These are phyloP conservation scores for Scenedesmus sp. DNA, from an alignment of 163 green algal genomes.

Conservation along the genomic window DNA sequence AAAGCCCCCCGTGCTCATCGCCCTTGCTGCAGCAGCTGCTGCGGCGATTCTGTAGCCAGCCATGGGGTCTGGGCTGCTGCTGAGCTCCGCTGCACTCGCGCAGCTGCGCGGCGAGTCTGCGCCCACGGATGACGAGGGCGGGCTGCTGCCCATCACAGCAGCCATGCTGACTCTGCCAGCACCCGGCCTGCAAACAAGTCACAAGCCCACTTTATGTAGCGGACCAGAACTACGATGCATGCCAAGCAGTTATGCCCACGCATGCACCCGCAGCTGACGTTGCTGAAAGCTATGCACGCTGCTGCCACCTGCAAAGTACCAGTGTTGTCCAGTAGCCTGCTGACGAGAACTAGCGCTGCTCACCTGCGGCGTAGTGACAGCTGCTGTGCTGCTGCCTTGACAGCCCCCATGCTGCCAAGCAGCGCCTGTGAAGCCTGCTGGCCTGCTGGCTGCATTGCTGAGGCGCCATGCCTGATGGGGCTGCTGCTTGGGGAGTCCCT, in stretches of 20 bases:
- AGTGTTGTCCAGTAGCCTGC: background rate
- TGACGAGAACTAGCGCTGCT: background rate
- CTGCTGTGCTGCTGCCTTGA: conserved; percentile 28
- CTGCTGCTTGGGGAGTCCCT: conserved; percentile 2
- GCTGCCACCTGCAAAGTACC: background rate
- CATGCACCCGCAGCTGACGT: background rate
- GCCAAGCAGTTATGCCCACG: background rate
- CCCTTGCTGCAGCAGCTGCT: background rate
- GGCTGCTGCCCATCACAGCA: background rate
- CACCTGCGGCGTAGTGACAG: background rate
- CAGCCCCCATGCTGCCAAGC: conserved; percentile 10
- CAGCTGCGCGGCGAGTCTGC: conserved; percentile 2
- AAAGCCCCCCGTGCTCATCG: conserved; percentile 4
- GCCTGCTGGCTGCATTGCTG: background rate
- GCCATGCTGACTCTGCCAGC: background rate
- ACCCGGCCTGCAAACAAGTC: background rate
- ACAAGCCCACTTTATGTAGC: background rate
- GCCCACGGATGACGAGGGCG: background rate
- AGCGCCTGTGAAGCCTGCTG: background rate
- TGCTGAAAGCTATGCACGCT: background rate
- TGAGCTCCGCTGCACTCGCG: background rate
- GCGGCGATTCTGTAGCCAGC: background rate
- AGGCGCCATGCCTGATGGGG: background rate
- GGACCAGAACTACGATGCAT: background rate
- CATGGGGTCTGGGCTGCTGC: background rate